These are phyloP conservation scores for Agarophyton chilense DNA, from an alignment of 23 red algal genomes.

Conservation along the genomic window DNA sequence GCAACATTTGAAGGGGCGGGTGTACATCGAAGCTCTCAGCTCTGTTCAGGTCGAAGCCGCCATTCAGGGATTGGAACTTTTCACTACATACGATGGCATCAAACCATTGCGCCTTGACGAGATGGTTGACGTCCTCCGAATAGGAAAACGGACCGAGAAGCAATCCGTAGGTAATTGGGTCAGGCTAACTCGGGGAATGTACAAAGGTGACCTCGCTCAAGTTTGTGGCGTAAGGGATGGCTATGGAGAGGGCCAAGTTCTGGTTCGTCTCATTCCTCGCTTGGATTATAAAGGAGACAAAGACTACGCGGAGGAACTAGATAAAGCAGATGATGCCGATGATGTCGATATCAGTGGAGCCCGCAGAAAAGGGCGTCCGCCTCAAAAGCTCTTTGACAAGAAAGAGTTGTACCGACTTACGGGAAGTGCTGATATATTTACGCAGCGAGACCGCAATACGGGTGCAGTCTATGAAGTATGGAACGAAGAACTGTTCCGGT, in stretches of 20 bases:
- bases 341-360: constrained; percentile 40
- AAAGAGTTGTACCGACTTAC: constrained; percentile 75
- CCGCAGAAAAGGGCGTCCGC: constrained; percentile 72
- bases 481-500: constrained; percentile 73
- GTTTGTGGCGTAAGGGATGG: constrained; percentile 88
- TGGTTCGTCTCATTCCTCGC: constrained; percentile 89
- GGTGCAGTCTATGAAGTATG: constrained; percentile 90
- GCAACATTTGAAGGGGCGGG: constrained; percentile 84
- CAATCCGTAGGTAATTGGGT: constrained; percentile 86
- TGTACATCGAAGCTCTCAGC: constrained; percentile 93
- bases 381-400: constrained; percentile 88
- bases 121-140: constrained; percentile 87
- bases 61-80: constrained; percentile 77
- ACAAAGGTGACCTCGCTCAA: constrained; percentile 96
- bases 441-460: constrained; percentile 71
- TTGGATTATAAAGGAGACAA: constrained; percentile 79
- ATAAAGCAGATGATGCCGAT: constrained; percentile 62
- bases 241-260: constrained; percentile 50
- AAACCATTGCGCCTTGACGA: constrained; percentile 84
- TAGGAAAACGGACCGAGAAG: constrained; percentile 65
- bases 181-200: constrained; percentile 78
- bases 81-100: constrained; percentile 74
- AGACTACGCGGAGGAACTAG: constrained; percentile 50
- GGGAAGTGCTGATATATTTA: constrained; percentile 64
- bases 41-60: constrained; percentile 75